Evolutionary conservation across 495 filamentous ascomycete genomes (phyloP).

Genomic region (Aspergillus sclerotiicarbonarius): DNA sequence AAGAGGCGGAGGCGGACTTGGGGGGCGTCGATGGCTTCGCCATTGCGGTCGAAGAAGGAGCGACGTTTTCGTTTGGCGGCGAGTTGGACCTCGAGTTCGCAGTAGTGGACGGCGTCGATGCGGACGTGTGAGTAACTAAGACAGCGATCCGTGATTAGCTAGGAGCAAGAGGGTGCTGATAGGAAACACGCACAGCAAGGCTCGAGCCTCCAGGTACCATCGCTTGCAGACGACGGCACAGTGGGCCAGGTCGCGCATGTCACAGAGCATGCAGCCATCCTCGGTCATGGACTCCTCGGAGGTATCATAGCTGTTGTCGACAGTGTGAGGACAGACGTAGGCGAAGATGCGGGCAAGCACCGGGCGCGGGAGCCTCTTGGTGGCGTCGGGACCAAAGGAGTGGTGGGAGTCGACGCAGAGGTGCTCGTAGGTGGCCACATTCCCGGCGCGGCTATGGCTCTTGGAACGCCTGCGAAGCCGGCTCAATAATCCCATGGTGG

Average conservation of each 20-base stretch:
- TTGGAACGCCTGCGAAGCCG: conserved; percentile 36
- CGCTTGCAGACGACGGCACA: conserved; percentile 68
- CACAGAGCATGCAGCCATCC: conserved; percentile 93
- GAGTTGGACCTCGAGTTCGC: conserved; percentile 77
- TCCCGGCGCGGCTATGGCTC: conserved; percentile 33
- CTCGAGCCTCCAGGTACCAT: conserved; percentile 60
- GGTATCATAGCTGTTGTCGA: conserved; percentile 72
- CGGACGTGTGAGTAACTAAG: conserved; percentile 82
- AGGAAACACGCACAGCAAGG: conserved; percentile 53
- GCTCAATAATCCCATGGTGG: conserved; percentile 39
- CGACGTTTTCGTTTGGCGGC: conserved; percentile 72
- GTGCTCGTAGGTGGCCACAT: conserved; percentile 21
- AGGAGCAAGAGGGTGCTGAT: neutral
- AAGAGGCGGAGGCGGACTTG: conserved; percentile 73
- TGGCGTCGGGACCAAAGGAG: conserved; percentile 39
- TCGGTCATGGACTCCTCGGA: conserved; percentile 80
- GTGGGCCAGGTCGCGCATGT: conserved; percentile 84
- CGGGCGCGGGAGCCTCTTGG: conserved; percentile 54
- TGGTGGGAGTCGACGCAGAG: conserved; percentile 19
- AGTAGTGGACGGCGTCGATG: conserved; percentile 94
- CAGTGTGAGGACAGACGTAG: conserved; percentile 78
- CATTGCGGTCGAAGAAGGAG: conserved; percentile 72
- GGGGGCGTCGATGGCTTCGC: conserved; percentile 73
- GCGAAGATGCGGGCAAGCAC: conserved; percentile 73
- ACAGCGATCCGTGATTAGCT: neutral